Percentiles rank a stretch among this genome's conserved stretches.
Evolutionary conservation across 1,139 yeast species (phyloP).

Genomic region (Pneumocystis wakefieldiae): DNA sequence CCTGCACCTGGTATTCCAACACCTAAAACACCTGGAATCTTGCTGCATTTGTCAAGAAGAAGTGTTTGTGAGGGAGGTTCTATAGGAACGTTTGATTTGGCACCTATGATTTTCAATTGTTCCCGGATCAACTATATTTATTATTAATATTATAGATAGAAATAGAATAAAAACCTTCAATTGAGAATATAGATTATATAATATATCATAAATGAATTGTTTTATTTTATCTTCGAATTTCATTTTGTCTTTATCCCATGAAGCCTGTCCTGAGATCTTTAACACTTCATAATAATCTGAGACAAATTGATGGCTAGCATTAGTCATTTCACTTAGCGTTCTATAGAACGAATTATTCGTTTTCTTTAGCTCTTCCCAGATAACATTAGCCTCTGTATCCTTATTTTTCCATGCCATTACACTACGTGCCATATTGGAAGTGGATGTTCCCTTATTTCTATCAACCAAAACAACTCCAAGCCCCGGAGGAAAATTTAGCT

Average conservation of each 20-base stretch:
- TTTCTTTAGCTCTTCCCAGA: conserved; percentile 29
- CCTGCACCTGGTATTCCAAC: conserved; percentile 99
- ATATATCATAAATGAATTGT: neutral
- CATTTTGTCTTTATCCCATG: neutral
- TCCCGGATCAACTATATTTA: conserved; percentile 35
- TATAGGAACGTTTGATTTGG: conserved; percentile 61
- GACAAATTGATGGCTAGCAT: conserved; percentile 19
- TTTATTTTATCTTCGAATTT: neutral
- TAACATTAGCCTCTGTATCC: conserved; percentile 30
- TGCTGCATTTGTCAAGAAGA: conserved; percentile 46
- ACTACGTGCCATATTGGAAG: conserved; percentile 72
- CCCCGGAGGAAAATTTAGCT: conserved; percentile 51
- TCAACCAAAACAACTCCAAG: conserved; percentile 79
- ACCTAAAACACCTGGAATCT: conserved; percentile 61
- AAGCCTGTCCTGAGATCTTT: neutral
- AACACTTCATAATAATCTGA: conserved; percentile 2
- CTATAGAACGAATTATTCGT: conserved; percentile 38
- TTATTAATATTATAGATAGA: conserved; percentile 16
- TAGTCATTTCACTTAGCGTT: conserved; percentile 46
- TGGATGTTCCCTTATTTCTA: conserved; percentile 79
- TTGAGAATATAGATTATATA: conserved; percentile 17
- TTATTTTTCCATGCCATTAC: conserved; percentile 51
- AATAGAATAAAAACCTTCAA: conserved; percentile 6
- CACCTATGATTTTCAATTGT: conserved; percentile 45
- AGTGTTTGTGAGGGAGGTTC: conserved; percentile 69